These are phyloP conservation scores for Ustilago crameri DNA, from an alignment of 1,284 basidiomycete genomes.

Conservation along the genomic window DNA sequence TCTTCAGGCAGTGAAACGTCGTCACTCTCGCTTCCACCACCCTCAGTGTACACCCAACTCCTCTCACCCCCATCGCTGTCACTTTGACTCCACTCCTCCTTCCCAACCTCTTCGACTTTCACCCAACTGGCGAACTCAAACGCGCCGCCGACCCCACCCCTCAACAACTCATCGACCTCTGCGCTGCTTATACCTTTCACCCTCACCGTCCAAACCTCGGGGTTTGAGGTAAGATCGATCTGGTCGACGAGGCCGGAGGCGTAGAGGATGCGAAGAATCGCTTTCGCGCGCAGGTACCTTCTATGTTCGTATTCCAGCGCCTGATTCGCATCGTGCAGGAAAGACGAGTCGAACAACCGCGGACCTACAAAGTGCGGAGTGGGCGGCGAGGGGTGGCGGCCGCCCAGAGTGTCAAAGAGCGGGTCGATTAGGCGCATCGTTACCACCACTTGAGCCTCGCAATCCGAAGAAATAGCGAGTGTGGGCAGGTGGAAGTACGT, in stretches of 20 bases:
- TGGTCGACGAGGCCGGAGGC: background rate
- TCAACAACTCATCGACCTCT: background rate
- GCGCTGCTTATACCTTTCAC: background rate
- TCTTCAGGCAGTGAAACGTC: too few relatives aligned
- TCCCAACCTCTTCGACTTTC: background rate
- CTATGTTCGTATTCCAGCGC: conserved; percentile 31
- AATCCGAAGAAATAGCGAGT: too few relatives aligned
- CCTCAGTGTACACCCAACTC: too few relatives aligned
- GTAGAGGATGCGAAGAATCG: conserved; percentile 28
- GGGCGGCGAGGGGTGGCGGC: conserved; percentile 11
- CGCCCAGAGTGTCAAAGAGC: conserved; percentile 21
- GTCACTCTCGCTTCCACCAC: too few relatives aligned
- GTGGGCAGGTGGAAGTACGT: conserved; percentile 1
- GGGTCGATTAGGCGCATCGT: conserved; percentile 34
- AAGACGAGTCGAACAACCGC: conserved; percentile 25
- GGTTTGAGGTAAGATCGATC: conserved; percentile 15
- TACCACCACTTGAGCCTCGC: background rate
- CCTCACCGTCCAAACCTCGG: conserved; percentile 11
- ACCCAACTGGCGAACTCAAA: conserved; percentile 15
- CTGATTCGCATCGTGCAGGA: conserved; percentile 20
- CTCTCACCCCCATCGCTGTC: background rate
- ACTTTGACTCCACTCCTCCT: background rate
- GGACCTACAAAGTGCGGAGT: background rate
- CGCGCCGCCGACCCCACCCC: background rate
- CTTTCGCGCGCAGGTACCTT: conserved; percentile 29